These are phyloP conservation scores for Nepenthes mirabilis DNA, from an alignment of 148 eudicot species.

Conservation along the genomic window DNA sequence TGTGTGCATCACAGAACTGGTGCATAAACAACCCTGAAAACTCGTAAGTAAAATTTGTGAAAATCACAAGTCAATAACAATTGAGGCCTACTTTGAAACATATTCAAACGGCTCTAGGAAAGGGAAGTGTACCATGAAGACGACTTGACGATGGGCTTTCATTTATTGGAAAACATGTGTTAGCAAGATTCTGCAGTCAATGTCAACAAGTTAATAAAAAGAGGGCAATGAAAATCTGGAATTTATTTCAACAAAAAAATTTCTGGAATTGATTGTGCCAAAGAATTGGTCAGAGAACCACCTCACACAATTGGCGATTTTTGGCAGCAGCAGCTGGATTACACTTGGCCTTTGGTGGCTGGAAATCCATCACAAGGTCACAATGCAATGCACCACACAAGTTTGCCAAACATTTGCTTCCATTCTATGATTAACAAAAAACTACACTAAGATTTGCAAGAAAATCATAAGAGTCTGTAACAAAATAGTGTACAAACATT, in stretches of 20 bases:
- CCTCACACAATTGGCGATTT: constrained; percentile 88
- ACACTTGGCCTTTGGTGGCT: constrained; percentile 52
- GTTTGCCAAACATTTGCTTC: constrained; percentile 75
- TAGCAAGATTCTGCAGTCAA: constrained; percentile 59
- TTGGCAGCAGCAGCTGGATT: constrained; percentile 77
- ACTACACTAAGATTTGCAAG: too few species aligned
- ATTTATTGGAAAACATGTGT: constrained; percentile 55
- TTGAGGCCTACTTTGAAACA: background rate
- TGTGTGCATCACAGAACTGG: constrained; percentile 88
- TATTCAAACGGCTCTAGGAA: background rate
- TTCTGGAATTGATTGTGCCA: background rate
- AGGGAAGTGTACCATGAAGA: constrained; percentile 60
- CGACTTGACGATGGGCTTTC: constrained; percentile 69
- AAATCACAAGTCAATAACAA: background rate
- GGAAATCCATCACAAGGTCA: constrained; percentile 48
- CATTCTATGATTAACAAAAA: constrained; percentile 24
- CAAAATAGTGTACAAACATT: too few species aligned
- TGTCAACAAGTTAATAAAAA: constrained; percentile 1
- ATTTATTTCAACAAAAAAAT: too few species aligned
- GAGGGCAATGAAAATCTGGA: background rate
- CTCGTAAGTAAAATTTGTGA: background rate
- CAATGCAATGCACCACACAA: constrained; percentile 86
- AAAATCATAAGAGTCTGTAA: too few species aligned
- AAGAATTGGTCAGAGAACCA: constrained; percentile 4
- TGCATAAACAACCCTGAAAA: constrained; percentile 62